A percentile compares a stretch with the other conserved stretches of the same genome.
These are phyloP conservation scores for Trichosporon sp. DNA, from an alignment of 1,284 basidiomycete genomes.

Conservation along the genomic window DNA sequence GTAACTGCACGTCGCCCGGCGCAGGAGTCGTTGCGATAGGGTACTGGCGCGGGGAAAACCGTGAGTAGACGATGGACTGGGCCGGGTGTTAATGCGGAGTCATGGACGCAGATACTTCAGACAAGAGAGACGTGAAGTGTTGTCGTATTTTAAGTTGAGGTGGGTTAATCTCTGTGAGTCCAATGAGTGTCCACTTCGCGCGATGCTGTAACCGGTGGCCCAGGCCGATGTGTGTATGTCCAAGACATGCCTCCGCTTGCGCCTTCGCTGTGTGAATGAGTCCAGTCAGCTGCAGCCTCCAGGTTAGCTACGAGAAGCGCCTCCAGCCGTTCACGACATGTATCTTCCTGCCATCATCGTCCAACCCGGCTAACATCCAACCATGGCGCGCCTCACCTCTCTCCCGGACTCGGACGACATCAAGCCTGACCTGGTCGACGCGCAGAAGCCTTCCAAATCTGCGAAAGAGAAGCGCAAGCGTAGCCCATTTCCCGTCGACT, in stretches of 20 bases:
- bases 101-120: too few species aligned
- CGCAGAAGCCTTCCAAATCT: background rate
- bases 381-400: background rate
- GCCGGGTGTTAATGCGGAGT: too few species aligned
- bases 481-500: background rate
- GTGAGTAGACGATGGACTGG: too few species aligned
- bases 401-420: background rate
- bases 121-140: too few species aligned
- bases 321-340: background rate
- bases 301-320: background rate
- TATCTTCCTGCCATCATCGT: background rate
- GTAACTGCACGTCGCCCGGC: too few species aligned
- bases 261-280: background rate
- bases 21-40: too few species aligned
- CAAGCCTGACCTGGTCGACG: background rate
- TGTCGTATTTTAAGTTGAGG: too few species aligned
- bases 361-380: background rate
- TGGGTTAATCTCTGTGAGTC: too few species aligned
- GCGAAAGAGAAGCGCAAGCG: slow-evolving; percentile 6
- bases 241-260: slow-evolving; percentile 1
- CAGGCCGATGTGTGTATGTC: too few species aligned
- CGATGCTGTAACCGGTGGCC: too few species aligned
- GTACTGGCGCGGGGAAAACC: too few species aligned
- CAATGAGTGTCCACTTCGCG: too few species aligned
- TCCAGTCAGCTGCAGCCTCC: background rate